Evolutionary conservation across 2,329 filamentous ascomycete species (phyloP).

Genomic region (Fusarium odoratissimum): DNA sequence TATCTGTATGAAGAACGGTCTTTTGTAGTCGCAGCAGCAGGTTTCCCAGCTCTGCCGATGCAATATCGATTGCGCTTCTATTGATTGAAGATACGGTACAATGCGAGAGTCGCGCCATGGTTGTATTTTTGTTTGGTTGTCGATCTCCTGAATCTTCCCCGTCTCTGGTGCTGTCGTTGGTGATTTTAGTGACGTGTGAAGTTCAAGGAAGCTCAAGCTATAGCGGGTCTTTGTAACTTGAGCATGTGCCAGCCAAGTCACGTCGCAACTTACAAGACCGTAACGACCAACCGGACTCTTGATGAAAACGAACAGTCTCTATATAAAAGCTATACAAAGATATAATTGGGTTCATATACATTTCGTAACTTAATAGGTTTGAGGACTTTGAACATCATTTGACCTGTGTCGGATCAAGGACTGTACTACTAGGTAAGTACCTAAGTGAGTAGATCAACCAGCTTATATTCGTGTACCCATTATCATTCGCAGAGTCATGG

Average conservation of each 20-base stretch:
- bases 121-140: conserved; percentile 29
- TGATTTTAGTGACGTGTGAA: conserved; percentile 47
- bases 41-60: conserved; percentile 66
- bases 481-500: neutral
- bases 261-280: conserved; percentile 18
- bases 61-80: conserved; percentile 45
- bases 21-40: conserved; percentile 75
- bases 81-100: conserved; percentile 12
- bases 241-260: conserved; percentile 44
- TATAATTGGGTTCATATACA: neutral
- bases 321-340: neutral
- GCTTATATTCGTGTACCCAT: no score
- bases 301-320: neutral
- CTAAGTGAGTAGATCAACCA: no score
- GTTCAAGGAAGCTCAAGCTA: conserved; percentile 35
- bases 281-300: neutral
- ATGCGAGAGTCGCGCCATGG: conserved; percentile 47
- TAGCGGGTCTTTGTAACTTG: conserved; percentile 42
- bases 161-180: conserved; percentile 17
- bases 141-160: conserved; percentile 7
- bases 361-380: no score
- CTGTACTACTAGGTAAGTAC: neutral
- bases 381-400: neutral
- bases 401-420: neutral
- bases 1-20: conserved; percentile 70